Percentiles rank a stretch among this genome's conserved stretches.
phyloP scores from a whole-genome alignment of 305 asterid species.

The Withania somnifera region DNA sequence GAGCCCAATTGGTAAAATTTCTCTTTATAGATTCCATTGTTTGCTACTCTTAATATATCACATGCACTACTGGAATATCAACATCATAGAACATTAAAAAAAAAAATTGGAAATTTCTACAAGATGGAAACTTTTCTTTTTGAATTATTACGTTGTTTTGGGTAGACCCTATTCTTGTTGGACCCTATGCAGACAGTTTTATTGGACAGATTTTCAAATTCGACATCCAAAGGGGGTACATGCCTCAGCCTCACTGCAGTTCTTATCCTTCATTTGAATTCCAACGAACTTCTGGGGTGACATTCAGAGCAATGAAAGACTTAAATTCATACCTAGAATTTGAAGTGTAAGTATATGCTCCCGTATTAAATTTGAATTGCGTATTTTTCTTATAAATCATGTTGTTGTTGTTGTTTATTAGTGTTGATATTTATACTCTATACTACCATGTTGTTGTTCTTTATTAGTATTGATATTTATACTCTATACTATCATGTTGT shows the following conservation, averaged over 20 bases:
- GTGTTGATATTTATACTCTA: too few species aligned
- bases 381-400: too few species aligned
- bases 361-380: too few species aligned
- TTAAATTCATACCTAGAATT: too few species aligned
- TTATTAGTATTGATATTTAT: too few species aligned
- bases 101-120: not conserved
- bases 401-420: too few species aligned
- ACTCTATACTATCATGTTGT: too few species aligned
- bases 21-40: not conserved
- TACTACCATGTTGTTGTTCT: too few species aligned
- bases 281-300: too few species aligned
- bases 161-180: not conserved
- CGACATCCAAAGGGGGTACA: not conserved
- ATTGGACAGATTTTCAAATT: not conserved
- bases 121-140: not conserved
- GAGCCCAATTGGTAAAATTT: not conserved
- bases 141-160: not conserved
- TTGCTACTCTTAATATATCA: not conserved
- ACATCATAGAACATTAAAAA: not conserved
- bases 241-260: not conserved
- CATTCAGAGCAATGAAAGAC: too few species aligned
- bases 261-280: not conserved
- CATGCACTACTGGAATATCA: not conserved
- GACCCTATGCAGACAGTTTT: not conserved
- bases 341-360: too few species aligned